Evolutionary conservation across 371 early-diverging fungal genomes (phyloP).

Genomic region (Dentiscutata heterogama): DNA sequence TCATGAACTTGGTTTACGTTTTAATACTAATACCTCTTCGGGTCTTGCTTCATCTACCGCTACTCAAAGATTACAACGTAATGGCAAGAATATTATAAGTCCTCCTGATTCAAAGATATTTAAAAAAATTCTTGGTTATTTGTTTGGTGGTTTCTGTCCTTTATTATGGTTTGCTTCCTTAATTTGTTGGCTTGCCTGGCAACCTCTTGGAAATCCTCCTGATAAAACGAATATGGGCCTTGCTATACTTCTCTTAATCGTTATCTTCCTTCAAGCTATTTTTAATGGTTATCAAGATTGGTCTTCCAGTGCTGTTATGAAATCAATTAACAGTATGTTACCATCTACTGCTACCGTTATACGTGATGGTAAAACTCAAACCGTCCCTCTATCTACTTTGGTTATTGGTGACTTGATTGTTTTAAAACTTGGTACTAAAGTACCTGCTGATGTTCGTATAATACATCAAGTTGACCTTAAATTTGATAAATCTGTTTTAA

Average conservation of each 20-base stretch:
- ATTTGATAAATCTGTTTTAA: slow-evolving; percentile 76
- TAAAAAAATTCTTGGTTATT: slow-evolving; percentile 57
- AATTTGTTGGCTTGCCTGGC: slow-evolving; percentile 54
- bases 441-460: slow-evolving; percentile 78
- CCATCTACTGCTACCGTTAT: slow-evolving; percentile 67
- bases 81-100: slow-evolving; percentile 62
- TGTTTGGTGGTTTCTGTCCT: slow-evolving; percentile 60
- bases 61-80: slow-evolving; percentile 54
- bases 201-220: slow-evolving; percentile 56
- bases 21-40: slow-evolving; percentile 54
- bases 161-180: slow-evolving; percentile 59
- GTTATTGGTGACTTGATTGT: slow-evolving; percentile 71
- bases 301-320: slow-evolving; percentile 76
- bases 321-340: slow-evolving; percentile 78
- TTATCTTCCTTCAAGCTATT: slow-evolving; percentile 22
- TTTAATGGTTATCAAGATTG: slow-evolving; percentile 63
- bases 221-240: slow-evolving; percentile 54
- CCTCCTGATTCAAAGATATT: slow-evolving; percentile 60
- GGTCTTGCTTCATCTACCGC: slow-evolving; percentile 60
- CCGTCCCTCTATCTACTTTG: slow-evolving; percentile 51
- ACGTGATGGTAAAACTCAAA: slow-evolving; percentile 64
- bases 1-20: slow-evolving; percentile 58
- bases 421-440: slow-evolving; percentile 70
- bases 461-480: slow-evolving; percentile 66
- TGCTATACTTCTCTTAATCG: slow-evolving; percentile 50